Evolutionary conservation across 1,284 basidiomycete genomes (phyloP).

Genomic region (Exobasidium rhododendri): DNA sequence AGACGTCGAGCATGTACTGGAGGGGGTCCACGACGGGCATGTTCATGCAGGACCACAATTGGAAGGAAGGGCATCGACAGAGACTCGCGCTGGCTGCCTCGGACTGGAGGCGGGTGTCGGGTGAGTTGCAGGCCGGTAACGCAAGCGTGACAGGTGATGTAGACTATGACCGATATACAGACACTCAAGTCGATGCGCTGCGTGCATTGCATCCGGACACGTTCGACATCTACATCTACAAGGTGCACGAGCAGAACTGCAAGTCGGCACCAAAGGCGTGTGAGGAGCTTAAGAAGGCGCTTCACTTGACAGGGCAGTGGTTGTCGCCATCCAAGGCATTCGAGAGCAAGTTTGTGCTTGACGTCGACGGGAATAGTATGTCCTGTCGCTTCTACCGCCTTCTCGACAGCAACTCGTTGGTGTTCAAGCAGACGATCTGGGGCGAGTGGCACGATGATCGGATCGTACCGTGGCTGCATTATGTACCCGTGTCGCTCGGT

Average conservation of each 20-base stretch:
- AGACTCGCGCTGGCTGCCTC: not conserved
- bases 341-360: no score
- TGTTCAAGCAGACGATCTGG: not conserved
- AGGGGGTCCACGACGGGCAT: not conserved
- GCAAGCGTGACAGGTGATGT: no score
- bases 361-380: not conserved
- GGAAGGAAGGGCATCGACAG: not conserved
- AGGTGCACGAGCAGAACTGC: not conserved
- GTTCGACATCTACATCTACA: not conserved
- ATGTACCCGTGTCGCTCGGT: not conserved
- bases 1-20: not conserved
- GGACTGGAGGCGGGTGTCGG: not conserved
- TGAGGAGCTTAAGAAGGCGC: not conserved
- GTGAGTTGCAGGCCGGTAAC: no score
- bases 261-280: no score
- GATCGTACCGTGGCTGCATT: not conserved
- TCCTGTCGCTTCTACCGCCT: constrained; percentile 1
- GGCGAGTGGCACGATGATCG: constrained; percentile 6
- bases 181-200: no score
- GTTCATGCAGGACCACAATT: not conserved
- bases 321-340: no score
- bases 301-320: no score
- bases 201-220: no score
- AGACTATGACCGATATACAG: no score
- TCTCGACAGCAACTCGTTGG: not conserved